Base-by-base conservation (phyloP, 75 land plant species). In the Ceratopteris richardii region DNA sequence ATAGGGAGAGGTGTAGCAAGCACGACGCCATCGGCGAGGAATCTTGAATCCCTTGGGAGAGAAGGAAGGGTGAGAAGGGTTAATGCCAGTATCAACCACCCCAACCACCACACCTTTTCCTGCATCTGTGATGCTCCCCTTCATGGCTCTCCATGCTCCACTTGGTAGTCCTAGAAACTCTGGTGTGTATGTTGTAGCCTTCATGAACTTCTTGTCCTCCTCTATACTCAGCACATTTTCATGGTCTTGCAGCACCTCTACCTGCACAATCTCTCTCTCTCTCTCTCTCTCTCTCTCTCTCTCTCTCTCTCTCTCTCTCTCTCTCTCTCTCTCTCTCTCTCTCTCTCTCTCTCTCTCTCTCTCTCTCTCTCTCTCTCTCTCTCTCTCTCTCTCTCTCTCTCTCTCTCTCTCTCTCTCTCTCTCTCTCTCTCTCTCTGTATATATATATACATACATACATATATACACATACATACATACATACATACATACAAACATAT, bases 171-270 rank as follows among this genome's bases (percentile, higher is more conserved):
- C 84, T 18, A 87, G 57, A 54, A 78, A 80, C 2, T 77, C 70
- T 46, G 87, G 91, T 7, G 91, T 83, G 57, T 87, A 77, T 25
- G 87, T 83, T 0, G 91, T 87, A 2, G 68, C 21, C 46, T 67
- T 80, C n/a, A 39, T 29, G 23, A 75, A 52, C 12, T 37, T 25
- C 53, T 17, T 18, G 44, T 75, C 77, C 24, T 36, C 53, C 60
- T 75, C 68, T 7, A 70, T 25, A 0, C 52, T 64, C 31, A 57
- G 26, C 52, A 74, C 77, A 18, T 29, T 29, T 39, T 6, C 22
- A 12, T 58, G 44, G 1, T 44, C 7, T 46, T 53, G 54, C 21
- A 87, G 69, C 41, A 52, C 72, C 51, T 42, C 56, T 3, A 68
- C 84, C 82, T 86, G 62, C 9, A 9, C 37, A 3, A 33, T 4